Percentiles rank a stretch among this genome's conserved stretches.
Conservation (phyloP, 306 rosid genomes). For the Gillenia trifoliata region DNA sequence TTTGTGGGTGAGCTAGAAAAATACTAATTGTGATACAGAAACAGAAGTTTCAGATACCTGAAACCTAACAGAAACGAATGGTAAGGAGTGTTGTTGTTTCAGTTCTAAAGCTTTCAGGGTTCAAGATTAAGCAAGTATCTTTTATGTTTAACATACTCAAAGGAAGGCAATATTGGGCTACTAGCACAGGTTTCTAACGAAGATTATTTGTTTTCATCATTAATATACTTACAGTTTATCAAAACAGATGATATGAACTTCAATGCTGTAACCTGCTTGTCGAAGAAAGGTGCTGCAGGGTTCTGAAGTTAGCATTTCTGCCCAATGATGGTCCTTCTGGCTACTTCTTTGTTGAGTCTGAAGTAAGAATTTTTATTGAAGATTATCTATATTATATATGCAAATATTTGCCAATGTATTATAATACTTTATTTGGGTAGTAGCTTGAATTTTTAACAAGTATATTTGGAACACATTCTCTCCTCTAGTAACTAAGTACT, state of each 20-base stretch:
- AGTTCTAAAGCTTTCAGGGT: too few relatives aligned
- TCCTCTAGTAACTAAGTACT: neutral
- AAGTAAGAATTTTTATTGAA: constrained; percentile 23
- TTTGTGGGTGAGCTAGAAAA: too few relatives aligned
- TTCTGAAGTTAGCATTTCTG: constrained; percentile 44
- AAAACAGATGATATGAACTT: constrained; percentile 42
- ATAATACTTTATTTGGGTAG: neutral
- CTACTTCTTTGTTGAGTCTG: constrained; percentile 23
- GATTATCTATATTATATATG: neutral
- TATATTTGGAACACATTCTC: neutral
- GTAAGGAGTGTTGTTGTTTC: too few relatives aligned
- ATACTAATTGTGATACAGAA: too few relatives aligned
- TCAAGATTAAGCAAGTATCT: too few relatives aligned
- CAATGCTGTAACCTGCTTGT: constrained; percentile 22
- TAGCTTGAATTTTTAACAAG: neutral
- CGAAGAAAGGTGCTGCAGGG: constrained; percentile 55
- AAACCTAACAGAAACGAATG: too few relatives aligned
- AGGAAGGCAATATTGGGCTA: too few relatives aligned
- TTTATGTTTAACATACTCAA: too few relatives aligned
- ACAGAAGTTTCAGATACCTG: too few relatives aligned
- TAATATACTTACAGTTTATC: too few relatives aligned
- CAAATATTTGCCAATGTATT: neutral
- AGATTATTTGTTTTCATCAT: too few relatives aligned
- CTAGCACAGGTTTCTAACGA: too few relatives aligned
- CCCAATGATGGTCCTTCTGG: constrained; percentile 46